Evolutionary conservation across 352 stramenopile genomes (phyloP).

Genomic region (Lagenidium sp.): DNA sequence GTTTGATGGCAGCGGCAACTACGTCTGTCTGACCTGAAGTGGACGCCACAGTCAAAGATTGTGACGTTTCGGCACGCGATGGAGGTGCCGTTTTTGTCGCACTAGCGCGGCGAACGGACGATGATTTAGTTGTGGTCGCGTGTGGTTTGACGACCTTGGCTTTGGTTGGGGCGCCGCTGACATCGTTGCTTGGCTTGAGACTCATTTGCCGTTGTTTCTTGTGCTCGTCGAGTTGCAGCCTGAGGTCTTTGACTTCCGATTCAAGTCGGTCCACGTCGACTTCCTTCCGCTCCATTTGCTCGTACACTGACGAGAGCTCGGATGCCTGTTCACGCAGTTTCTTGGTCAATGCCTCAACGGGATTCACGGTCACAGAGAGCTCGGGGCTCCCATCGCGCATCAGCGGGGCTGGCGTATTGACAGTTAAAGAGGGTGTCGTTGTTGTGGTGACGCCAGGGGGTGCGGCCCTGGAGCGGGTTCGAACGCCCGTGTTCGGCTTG

Average conservation of each 20-base stretch:
- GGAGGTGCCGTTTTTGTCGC: background rate
- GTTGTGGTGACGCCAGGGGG: background rate
- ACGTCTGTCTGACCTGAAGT: no score
- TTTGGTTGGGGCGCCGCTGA: background rate
- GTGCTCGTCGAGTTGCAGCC: constrained; percentile 33
- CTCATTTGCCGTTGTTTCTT: constrained; percentile 1
- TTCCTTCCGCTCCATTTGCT: constrained; percentile 55
- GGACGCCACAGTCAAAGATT: no score
- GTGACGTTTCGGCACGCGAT: no score
- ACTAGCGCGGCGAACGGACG: background rate
- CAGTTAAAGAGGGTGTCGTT: no score
- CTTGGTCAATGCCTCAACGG: constrained; percentile 59
- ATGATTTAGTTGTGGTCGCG: background rate
- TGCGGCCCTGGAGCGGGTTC: no score
- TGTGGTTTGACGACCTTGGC: background rate
- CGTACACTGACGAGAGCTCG: constrained; percentile 64
- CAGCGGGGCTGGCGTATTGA: constrained; percentile 7
- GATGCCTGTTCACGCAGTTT: constrained; percentile 61
- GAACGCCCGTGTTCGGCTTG: background rate
- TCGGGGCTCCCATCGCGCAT: background rate
- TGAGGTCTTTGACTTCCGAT: constrained; percentile 28
- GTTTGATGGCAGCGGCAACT: background rate
- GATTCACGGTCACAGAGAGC: constrained; percentile 18
- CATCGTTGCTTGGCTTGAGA: constrained; percentile 8
- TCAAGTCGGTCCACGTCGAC: constrained; percentile 26